Percentiles rank a stretch among this genome's conserved stretches.
Conservation (phyloP, 2,329 filamentous ascomycete species). For the Sporothrix phasma region DNA sequence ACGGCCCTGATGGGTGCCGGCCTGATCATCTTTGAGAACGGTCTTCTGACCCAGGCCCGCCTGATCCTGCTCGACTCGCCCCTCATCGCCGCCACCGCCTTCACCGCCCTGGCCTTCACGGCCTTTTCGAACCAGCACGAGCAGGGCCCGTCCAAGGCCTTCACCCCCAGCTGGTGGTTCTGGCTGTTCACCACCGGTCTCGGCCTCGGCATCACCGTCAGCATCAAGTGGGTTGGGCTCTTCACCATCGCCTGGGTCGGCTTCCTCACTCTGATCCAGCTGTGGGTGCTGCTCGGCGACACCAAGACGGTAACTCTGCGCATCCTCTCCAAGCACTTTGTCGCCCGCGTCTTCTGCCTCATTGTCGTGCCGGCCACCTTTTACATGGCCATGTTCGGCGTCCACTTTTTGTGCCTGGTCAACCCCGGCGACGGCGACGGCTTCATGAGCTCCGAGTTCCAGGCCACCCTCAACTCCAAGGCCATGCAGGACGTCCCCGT, state of each 20-base stretch:
- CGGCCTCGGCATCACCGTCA: conserved; percentile 78
- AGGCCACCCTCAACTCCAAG: conserved; percentile 93
- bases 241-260: conserved; percentile 99
- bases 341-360: conserved; percentile 81
- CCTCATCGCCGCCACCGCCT: conserved; percentile 82
- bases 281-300: conserved; percentile 92
- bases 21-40: conserved; percentile 92
- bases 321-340: conserved; percentile 86
- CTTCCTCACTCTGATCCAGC: conserved; percentile 75
- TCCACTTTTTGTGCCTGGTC: conserved; percentile 85
- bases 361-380: conserved; percentile 82
- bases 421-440: conserved; percentile 97
- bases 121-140: conserved; percentile 97
- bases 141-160: conserved; percentile 78
- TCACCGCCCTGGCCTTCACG: conserved; percentile 81
- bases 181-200: conserved; percentile 85
- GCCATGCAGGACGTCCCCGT: conserved; percentile 90
- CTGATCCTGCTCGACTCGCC: conserved; percentile 94
- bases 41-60: conserved; percentile 85
- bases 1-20: conserved; percentile 75
- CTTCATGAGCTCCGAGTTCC: conserved; percentile 99
- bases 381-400: conserved; percentile 94
- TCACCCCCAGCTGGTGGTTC: conserved; percentile 92
- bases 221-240: conserved; percentile 97
- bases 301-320: conserved; percentile 74